Evolutionary conservation across 305 asterid genomes (phyloP), one percentile per base, ranked within the genome.

Genomic region (Rubia tinctorum): DNA sequence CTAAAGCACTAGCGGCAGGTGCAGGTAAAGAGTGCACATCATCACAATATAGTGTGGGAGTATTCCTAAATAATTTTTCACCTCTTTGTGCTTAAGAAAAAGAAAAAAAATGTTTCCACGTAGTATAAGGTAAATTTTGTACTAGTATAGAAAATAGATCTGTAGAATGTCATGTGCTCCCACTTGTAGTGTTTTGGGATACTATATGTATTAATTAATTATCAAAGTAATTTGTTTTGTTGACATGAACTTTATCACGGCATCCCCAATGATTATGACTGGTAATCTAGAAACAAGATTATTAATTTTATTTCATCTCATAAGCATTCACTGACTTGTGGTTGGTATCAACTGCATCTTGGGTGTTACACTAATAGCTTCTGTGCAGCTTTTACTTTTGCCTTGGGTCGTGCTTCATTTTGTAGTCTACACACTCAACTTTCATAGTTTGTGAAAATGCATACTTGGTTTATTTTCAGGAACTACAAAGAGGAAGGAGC

Each of bases 401-500:
- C 25, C 43, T 20, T 51, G 8, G 51, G 25, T 40, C 0, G 59
- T 51, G 59, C 11, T 51, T 51, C 59, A 51, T 51, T 51, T 51
- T 18, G 58, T 20, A 23, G 47, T 10, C 37, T 44, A 37, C 42
- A 8, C 39, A 3, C 75, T 8, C 40, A 39, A 37, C 63, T 60
- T 22, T 34, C 39, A 45, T 30, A 69, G 39, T 8, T 55, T 45
- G 12, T 68, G 77, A 59, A 75, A 23, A 30, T 14, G 30, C 71
- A 47, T 78, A 15, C 44, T 63, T 37, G 44, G 10, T 18, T 81
- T 82, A 12, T 73, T 77, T 83, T 59, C 79, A 95, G 97, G 99
- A 74, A 88, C 97, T 44, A 95, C 98, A 58, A 95, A 91, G 90
- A 90, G 97, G 82, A 93, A 93, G 84, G 99, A 95, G 80, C 78